phyloP scores from a whole-genome alignment of 441 rosid species.

The Euphorbia celastroides region DNA sequence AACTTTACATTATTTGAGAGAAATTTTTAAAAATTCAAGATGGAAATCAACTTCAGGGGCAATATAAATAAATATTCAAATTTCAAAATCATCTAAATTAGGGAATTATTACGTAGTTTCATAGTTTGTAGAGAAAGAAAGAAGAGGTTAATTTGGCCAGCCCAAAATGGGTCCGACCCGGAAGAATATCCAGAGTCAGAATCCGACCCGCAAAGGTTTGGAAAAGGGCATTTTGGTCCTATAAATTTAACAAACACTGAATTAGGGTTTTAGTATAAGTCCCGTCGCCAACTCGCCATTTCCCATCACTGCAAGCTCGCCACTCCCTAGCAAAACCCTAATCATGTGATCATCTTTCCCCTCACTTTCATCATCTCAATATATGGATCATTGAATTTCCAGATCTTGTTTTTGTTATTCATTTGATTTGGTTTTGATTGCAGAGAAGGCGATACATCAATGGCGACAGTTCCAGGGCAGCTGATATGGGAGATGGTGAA shows the following conservation, averaged over 20 bases:
- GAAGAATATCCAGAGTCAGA: too few relatives aligned
- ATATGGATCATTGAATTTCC: neutral
- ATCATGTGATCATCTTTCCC: neutral
- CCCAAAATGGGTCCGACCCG: too few relatives aligned
- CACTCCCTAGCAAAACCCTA: constrained; percentile 13
- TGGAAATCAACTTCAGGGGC: too few relatives aligned
- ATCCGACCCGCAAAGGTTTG: too few relatives aligned
- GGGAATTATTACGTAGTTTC: too few relatives aligned
- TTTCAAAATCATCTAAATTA: too few relatives aligned
- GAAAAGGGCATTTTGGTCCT: constrained; percentile 10
- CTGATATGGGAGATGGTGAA: constrained; percentile 58
- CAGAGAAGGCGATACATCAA: constrained; percentile 22
- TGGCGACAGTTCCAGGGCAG: constrained; percentile 54
- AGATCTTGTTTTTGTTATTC: neutral
- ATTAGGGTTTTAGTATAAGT: constrained; percentile 26
- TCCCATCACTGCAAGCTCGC: neutral
- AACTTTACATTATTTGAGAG: too few relatives aligned
- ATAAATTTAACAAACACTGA: neutral
- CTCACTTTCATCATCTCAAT: neutral
- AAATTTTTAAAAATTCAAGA: too few relatives aligned
- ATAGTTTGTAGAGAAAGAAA: too few relatives aligned
- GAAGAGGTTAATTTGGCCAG: too few relatives aligned
- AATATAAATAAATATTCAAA: too few relatives aligned
- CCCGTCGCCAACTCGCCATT: neutral
- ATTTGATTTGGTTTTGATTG: constrained; percentile 17